Base-by-base conservation (phyloP, 306 rosid species). In the Prunus dulcis region DNA sequence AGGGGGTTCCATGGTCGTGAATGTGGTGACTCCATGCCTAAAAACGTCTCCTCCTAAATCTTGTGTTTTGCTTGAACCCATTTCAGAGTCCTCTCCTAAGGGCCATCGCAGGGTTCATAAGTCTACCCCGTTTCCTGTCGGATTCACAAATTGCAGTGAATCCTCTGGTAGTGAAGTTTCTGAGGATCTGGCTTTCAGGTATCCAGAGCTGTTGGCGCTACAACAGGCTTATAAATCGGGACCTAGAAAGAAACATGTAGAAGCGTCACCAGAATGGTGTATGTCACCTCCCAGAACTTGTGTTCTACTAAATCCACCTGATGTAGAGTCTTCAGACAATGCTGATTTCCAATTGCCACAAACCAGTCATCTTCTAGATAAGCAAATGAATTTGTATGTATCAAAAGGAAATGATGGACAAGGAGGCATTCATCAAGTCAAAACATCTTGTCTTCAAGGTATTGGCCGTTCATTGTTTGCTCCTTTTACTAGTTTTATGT, bases 201-300 rank as follows among this genome's bases (percentile, higher is more conserved):
- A 87, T 86, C 93, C 90, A 6, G 94, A 91, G 82, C 88, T 93
- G 70, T 67, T 86, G 56, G 94, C 90, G 28, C 82, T 86, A 73
- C 85, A 78, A 22, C 69, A 64, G 65, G 78, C 77, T 71, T 47
- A 86, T 61, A 89, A 86, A 80, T 15, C 85, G 17, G 85, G 77
- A 61, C 55, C 79, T 58, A 84, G 72, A 63, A 86, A 84, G 82
- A 87, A 88, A 86, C 52, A 28, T n/a, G 72, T 47, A 30, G 91
- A 96, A 64, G 86, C 82, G 18, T 96, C 98, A 6, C 96, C 93
- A 6, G 86, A 78, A 72, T 96, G 99, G 98, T 82, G 79, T 67
- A 68, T 85, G 50, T 96, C 99, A 14, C 99, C 99, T 55, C 99
- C 93, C 19, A 96, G 89, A 87, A 83, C 98, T 34, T 96, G 99